Evolutionary conservation across 306 rosid genomes (phyloP), one percentile per base, ranked within the genome.

Genomic region (Begonia masoniana): DNA sequence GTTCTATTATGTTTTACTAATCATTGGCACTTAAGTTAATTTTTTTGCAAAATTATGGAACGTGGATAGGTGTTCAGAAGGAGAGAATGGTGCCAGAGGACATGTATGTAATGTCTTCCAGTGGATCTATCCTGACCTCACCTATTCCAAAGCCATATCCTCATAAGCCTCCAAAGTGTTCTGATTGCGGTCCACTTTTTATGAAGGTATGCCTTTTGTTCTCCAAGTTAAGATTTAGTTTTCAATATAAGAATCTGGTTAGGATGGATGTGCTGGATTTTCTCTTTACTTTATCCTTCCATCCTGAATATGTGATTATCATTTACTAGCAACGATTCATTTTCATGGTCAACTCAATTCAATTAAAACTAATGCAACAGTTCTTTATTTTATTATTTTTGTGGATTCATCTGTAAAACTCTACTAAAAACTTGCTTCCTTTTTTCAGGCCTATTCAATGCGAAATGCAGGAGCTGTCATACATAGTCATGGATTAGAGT

Each of bases 21-120:
- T 31, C 7, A 31, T 31, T 31, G 39, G 39, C 39, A 31, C 39
- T 31, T 31, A 31, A 31, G 39, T 31, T 31, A 1, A 31, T 4
- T 31, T 31, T 31, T 31, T 31, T 31, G 39, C 39, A 7, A 31
- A 31, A 31, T 31, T 5, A 31, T 31, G 7, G 39, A 31, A 31
- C 39, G 9, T 31, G 39, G 39, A n/a, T 12, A 91, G 99, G 92
- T 42, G 99, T 91, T 65, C 99, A 83, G 79, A 86, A 86, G 65
- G 96, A 91, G 75, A 81, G 99, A 67, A 85, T 91, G 96, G 78
- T 81, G 54, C 82, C 95, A 0, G 97, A 80, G 71, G 97, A 91
- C 61, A 85, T 91, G 96, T 91, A 82, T 53, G 80, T 91, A 63
- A 42, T 91, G 52, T 68, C 94, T 55, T 68, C 80, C 10, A 67